Evolutionary conservation across 2,329 filamentous ascomycete species (phyloP).

Genomic region (Alternaria atra): DNA sequence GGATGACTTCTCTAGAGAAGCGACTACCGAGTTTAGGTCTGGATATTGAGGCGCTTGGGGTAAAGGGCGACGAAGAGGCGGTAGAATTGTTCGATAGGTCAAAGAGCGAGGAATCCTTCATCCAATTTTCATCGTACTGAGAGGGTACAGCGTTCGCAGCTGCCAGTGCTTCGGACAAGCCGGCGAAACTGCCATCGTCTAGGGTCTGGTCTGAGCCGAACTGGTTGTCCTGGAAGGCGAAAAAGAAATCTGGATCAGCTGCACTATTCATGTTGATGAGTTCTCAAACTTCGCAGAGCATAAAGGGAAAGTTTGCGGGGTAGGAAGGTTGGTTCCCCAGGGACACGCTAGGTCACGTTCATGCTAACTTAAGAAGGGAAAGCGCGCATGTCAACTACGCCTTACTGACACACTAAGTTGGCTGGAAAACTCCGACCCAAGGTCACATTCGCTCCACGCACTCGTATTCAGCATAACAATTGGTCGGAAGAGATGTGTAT

Average conservation of each 20-base stretch:
- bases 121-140: conserved; percentile 14
- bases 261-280: conserved; percentile 1
- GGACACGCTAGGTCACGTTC: not conserved
- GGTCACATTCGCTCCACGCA: not conserved
- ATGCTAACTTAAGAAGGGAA: conserved; percentile 14
- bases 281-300: not conserved
- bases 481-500: not conserved
- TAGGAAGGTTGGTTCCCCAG: not conserved
- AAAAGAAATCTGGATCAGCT: not conserved
- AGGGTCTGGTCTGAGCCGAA: conserved; percentile 3
- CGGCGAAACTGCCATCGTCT: conserved; percentile 11
- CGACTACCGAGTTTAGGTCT: conserved; percentile 31
- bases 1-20: conserved; percentile 36
- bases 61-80: conserved; percentile 20
- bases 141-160: not conserved
- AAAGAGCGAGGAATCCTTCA: not conserved
- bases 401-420: conserved; percentile 5
- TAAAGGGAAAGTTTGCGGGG: conserved; percentile 1
- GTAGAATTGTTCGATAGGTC: conserved; percentile 24
- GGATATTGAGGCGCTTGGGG: conserved; percentile 14
- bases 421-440: not conserved
- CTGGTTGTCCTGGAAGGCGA: not conserved
- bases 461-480: not conserved
- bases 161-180: conserved; percentile 12
- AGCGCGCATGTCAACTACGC: conserved; percentile 19